Conservation (phyloP, 306 rosid genomes). For the Abrus pulchellus region DNA sequence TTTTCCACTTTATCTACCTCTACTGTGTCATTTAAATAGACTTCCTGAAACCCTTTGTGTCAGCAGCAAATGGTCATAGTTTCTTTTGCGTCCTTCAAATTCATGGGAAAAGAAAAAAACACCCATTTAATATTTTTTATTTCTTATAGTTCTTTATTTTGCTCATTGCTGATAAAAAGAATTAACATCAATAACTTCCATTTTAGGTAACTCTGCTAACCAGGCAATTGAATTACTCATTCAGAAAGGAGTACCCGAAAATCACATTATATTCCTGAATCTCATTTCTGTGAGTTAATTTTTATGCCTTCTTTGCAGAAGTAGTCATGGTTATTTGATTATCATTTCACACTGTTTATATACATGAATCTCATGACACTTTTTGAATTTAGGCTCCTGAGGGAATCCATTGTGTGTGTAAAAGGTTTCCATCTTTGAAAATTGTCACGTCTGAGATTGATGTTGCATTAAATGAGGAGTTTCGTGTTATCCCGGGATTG, state of each 20-base stretch:
- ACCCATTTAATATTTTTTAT: slow-evolving; percentile 3
- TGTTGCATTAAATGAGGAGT: slow-evolving; percentile 76
- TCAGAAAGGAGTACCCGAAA: slow-evolving; percentile 95
- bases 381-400: slow-evolving; percentile 82
- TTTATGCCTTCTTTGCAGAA: slow-evolving; percentile 25
- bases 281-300: slow-evolving; percentile 85
- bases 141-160: background rate
- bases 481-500: slow-evolving; percentile 90
- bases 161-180: slow-evolving; percentile 37
- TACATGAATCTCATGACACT: slow-evolving; percentile 21
- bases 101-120: slow-evolving; percentile 33
- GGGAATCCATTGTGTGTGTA: slow-evolving; percentile 92
- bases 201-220: slow-evolving; percentile 92
- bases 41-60: background rate
- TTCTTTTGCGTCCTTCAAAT: slow-evolving; percentile 23
- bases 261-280: slow-evolving; percentile 90
- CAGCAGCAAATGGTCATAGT: background rate
- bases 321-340: background rate
- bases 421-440: slow-evolving; percentile 86
- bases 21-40: slow-evolving; percentile 23
- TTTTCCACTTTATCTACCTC: slow-evolving; percentile 18
- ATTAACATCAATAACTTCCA: slow-evolving; percentile 40
- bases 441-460: slow-evolving; percentile 98
- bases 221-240: slow-evolving; percentile 95
- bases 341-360: slow-evolving; percentile 14